Base-by-base conservation (phyloP, 2,329 filamentous ascomycete genomes). In the Daldinia sp. region DNA sequence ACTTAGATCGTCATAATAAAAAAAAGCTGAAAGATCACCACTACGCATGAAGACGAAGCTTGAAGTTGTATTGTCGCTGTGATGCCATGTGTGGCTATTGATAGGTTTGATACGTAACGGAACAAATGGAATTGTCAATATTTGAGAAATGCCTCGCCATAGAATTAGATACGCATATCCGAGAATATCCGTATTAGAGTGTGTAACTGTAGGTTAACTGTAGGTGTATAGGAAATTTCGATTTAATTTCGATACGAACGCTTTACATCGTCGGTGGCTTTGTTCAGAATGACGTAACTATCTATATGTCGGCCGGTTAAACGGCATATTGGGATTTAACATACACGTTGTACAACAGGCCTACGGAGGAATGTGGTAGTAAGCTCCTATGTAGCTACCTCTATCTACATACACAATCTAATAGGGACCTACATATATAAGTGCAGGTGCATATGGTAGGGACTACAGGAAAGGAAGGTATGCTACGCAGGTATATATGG, bases 261-360 rank as follows among this genome's bases (percentile, higher is more conserved):
- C 39, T 37, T 46, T 15, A 28, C 44, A 44, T 62, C 44, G 41
- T 39, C 12, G 9, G 42, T 63, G 48, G 63, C 57, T 68, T 67
- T 67, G 65, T 69, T 66, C 33, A 57, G 48, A 57, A 71, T 71
- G 69, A 71, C 69, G 69, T 42, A 67, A 67, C 7, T 15, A 10
- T n/a, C 13, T 54, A 57, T 55, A 60, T 62, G 48, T 48, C 18
- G n/a, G 30, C 41, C 68, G 62, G 65, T 57, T 68, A 68, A 68
- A 35, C 65, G 63, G 65, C 65, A 68, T 63, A 35, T 13, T 33
- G 41, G 33, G 59, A 41, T 18, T 33, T 55, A 37, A 53, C 18
- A 37, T 60, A 26, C 3, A 26, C n/a, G 30, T 48, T 54, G 53
- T 46, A 18, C 41, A 51, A 63, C 20, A 28, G 6, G 28, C 10